Evolutionary conservation across 2,329 filamentous ascomycete species (phyloP).

Genomic region (Raffaelea ambrosiae): DNA sequence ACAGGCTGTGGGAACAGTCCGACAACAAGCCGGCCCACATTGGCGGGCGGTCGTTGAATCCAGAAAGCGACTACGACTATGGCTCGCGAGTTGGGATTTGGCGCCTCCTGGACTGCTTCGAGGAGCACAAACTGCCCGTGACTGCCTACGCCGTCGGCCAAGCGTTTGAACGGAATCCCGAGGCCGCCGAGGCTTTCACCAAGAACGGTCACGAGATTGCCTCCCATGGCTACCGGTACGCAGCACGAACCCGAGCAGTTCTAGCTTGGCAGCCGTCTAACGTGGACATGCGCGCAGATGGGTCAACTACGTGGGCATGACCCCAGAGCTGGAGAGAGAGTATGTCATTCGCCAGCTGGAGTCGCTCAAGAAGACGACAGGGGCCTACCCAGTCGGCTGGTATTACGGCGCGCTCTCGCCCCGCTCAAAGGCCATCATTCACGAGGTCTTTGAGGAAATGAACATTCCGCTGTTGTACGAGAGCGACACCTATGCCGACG

Average conservation of each 20-base stretch:
- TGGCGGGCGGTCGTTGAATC: conserved; percentile 9
- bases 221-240: conserved; percentile 8
- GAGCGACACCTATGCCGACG: conserved; percentile 13
- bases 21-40: conserved; percentile 7
- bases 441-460: conserved; percentile 10
- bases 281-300: conserved; percentile 1
- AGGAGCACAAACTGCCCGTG: conserved; percentile 5
- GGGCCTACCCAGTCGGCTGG: conserved; percentile 11
- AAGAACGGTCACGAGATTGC: conserved; percentile 14
- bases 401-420: conserved; percentile 13
- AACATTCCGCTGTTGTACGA: conserved; percentile 9
- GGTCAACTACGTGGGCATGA: conserved; percentile 8
- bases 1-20: conserved; percentile 10
- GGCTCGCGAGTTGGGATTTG: conserved; percentile 12
- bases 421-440: conserved; percentile 8
- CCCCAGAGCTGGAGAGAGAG: conserved; percentile 8
- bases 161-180: conserved; percentile 12
- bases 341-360: conserved; percentile 7
- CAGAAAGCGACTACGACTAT: too few species aligned
- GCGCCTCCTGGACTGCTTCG: conserved; percentile 11
- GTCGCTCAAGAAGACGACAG: conserved; percentile 9
- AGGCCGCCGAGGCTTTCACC: conserved; percentile 8
- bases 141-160: conserved; percentile 10
- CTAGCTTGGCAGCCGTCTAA: too few species aligned
- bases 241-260: too few species aligned